A percentile compares a stretch with the other conserved stretches of the same genome.
Evolutionary conservation across 768 basidiomycete genomes (phyloP).

Genomic region (Russula ochroleuca): DNA sequence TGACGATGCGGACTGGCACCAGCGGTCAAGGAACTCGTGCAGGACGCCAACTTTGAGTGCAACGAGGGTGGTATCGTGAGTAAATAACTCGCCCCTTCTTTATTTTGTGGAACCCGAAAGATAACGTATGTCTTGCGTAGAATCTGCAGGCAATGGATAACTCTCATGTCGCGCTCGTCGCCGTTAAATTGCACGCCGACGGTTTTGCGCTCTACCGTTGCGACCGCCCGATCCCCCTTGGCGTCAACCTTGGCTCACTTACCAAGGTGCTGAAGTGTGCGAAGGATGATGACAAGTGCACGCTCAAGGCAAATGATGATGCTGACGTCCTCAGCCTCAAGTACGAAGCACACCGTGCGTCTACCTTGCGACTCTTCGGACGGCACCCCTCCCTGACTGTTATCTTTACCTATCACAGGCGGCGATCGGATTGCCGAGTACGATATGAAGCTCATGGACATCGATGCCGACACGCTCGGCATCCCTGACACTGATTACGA

Average conservation of each 20-base stretch:
- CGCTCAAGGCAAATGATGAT: constrained; percentile 86
- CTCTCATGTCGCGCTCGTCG: constrained; percentile 96
- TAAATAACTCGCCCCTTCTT: constrained; percentile 16
- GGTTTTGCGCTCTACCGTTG: constrained; percentile 90
- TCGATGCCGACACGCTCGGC: constrained; percentile 89
- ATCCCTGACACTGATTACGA: constrained; percentile 99
- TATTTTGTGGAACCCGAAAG: not conserved
- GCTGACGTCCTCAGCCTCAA: constrained; percentile 82
- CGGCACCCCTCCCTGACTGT: constrained; percentile 1
- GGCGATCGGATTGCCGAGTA: constrained; percentile 94
- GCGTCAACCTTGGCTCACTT: constrained; percentile 80
- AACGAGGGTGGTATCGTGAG: constrained; percentile 88
- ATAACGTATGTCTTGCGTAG: constrained; percentile 33
- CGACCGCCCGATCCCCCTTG: constrained; percentile 90
- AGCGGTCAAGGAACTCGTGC: constrained; percentile 98
- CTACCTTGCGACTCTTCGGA: not conserved
- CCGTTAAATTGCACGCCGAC: constrained; percentile 70
- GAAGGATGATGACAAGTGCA: constrained; percentile 91
- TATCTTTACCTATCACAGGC: constrained; percentile 43
- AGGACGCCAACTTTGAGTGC: constrained; percentile 97
- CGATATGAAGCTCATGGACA: constrained; percentile 99
- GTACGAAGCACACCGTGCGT: constrained; percentile 86
- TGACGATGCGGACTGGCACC: not conserved
- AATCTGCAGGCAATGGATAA: constrained; percentile 99
- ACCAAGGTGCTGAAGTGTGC: constrained; percentile 97